Base-by-base conservation (phyloP, 108 stramenopile species). In the Conticribra guillardii region DNA sequence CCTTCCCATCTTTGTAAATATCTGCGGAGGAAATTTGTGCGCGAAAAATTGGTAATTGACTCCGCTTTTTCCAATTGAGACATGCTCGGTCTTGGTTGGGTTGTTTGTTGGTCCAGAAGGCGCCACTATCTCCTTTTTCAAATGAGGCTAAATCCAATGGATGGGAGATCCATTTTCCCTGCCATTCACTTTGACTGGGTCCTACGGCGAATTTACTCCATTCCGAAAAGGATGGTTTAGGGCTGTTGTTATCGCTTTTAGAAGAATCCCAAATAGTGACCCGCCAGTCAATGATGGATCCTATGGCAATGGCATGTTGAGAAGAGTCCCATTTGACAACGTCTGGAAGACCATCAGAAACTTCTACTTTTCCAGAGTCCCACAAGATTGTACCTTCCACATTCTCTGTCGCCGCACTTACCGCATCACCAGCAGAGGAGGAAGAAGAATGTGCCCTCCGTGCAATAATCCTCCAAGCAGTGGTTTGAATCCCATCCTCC, bases 161-260 rank as follows among this genome's bases (percentile, higher is more conserved):
- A 33, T 80, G 79, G 1, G 71, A 72, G 28, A 80, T 80, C 79
- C 79, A 80, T 47, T 55, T 49, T 1, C 54, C 71, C 9, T 50
- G 55, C 64, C 71, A 80, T 23, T 60, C 66, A n/a, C 60, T 30
- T 4, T 51, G 47, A 28, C 56, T 29, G 19, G 79, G 79, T 4
- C 79, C 79, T 2, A 80, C 54, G 53, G 71, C 79, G 48, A 80
- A 80, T 51, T 73, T 73, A 34, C 59, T 68, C 79, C 79, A 80
- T 34, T 27, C 54, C 3, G 71, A 73, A 15, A 71, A 54, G 14
- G 79, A 63, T 41, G 41, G 19, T 22, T 44, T 15, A 34, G n/a
- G n/a, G n/a, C 11, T 41, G 5, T 5, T 5, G 11, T 41, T 41
- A 41, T 41, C 37, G 37, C 8, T 41, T 41, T 23, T 54, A 29